phyloP scores from a whole-genome alignment of 108 stramenopile genomes.

The Nannochloropsis gaditana region DNA sequence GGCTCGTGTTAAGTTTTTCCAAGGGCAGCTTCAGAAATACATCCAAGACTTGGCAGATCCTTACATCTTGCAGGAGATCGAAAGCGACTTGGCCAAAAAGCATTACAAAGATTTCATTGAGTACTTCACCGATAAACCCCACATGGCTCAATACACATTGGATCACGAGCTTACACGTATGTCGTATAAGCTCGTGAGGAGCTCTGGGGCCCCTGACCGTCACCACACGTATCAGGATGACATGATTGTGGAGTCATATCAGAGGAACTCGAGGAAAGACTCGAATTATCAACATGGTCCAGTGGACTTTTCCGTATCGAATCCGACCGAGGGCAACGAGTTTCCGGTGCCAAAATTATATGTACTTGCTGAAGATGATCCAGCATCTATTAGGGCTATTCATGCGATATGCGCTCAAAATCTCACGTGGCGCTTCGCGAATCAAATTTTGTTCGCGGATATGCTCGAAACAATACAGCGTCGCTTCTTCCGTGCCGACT shows the following conservation, averaged over 20 bases:
- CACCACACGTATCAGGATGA: background rate
- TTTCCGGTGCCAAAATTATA: background rate
- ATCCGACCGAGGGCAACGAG: background rate
- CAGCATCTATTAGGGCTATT: background rate
- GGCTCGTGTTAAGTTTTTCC: background rate
- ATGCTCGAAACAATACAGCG: background rate
- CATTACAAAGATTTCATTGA: background rate
- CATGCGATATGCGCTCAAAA: background rate
- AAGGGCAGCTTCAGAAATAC: conserved; percentile 12
- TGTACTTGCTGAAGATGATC: background rate
- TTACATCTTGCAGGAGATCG: conserved; percentile 1
- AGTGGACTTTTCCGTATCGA: background rate
- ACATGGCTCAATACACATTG: background rate
- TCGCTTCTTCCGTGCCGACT: background rate
- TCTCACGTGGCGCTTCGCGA: background rate
- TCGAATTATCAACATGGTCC: no score
- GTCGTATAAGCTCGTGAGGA: background rate
- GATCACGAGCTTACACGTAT: background rate
- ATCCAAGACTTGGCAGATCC: conserved; percentile 6
- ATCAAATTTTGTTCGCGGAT: background rate
- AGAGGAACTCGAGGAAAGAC: no score
- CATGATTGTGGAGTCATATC: background rate
- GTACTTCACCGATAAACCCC: background rate
- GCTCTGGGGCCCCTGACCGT: background rate
- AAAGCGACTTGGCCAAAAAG: background rate